A percentile compares a stretch with the other conserved stretches of the same genome.
Conservation (phyloP, 2,329 filamentous ascomycete genomes). For the Penicillium palitans region DNA sequence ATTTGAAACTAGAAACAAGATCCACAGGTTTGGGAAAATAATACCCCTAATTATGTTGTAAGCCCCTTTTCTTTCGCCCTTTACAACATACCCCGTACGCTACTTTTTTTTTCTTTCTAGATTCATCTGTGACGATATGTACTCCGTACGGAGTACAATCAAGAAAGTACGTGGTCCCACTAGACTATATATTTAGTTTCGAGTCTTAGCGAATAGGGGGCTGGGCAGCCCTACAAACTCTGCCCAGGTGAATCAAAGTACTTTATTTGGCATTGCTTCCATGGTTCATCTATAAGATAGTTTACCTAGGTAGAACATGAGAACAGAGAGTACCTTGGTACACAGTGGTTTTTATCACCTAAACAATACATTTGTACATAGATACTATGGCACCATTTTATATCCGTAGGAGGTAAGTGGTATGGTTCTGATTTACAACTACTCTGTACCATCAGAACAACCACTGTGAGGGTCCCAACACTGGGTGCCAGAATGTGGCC, state of each 20-base stretch:
- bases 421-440: conserved; percentile 4
- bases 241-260: conserved; percentile 1
- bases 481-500: conserved; percentile 13
- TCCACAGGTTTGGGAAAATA: conserved; percentile 1
- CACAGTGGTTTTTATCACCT: background rate
- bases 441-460: conserved; percentile 5
- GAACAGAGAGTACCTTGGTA: background rate
- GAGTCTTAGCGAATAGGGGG: conserved; percentile 26
- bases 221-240: conserved; percentile 18
- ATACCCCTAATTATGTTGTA: conserved; percentile 19
- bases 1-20: background rate
- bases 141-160: background rate
- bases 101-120: conserved; percentile 5
- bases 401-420: background rate
- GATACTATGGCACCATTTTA: background rate
- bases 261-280: conserved; percentile 2
- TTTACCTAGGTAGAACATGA: background rate
- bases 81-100: background rate
- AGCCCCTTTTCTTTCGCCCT: conserved; percentile 14
- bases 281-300: conserved; percentile 2
- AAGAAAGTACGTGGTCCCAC: conserved; percentile 13
- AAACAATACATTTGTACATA: background rate
- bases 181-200: conserved; percentile 13
- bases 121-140: conserved; percentile 2
- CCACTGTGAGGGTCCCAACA: conserved; percentile 4